phyloP scores from a whole-genome alignment of 1,284 basidiomycete species.

The Melanopsichium pennsylvanicum region DNA sequence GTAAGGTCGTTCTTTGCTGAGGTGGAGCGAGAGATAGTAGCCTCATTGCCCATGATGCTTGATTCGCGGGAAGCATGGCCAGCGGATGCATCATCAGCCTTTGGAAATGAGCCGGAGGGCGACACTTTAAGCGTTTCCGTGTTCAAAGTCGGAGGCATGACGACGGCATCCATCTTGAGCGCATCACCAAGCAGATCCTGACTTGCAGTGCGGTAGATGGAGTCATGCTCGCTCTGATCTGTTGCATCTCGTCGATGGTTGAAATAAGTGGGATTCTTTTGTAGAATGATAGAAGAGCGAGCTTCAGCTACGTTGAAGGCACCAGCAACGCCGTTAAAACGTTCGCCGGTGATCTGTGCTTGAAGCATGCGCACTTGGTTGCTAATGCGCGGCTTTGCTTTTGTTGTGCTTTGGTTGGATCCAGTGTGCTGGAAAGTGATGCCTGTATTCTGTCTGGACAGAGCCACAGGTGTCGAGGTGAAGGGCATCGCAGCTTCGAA shows the following conservation, averaged over 20 bases:
- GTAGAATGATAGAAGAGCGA: constrained; percentile 13
- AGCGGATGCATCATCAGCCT: background rate
- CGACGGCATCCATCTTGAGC: constrained; percentile 43
- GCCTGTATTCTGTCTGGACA: constrained; percentile 30
- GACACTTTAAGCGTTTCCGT: constrained; percentile 1
- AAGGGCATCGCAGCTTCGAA: constrained; percentile 24
- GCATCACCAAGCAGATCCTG: constrained; percentile 30
- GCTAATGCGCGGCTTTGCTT: constrained; percentile 31
- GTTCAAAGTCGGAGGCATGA: constrained; percentile 18
- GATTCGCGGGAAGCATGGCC: background rate
- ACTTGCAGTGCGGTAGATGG: constrained; percentile 28
- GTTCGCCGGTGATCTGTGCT: constrained; percentile 47
- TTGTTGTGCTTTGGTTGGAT: too few relatives aligned
- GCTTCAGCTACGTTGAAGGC: constrained; percentile 22
- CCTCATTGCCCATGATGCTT: constrained; percentile 7
- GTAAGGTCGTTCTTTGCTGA: constrained; percentile 15
- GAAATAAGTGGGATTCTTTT: background rate
- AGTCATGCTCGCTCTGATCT: constrained; percentile 5
- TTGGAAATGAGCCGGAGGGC: constrained; percentile 7
- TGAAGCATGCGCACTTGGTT: constrained; percentile 47
- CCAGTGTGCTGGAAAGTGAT: constrained; percentile 10
- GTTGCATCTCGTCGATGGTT: constrained; percentile 9
- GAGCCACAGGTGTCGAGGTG: background rate
- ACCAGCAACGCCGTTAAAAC: constrained; percentile 29
- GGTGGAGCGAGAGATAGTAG: constrained; percentile 23